phyloP scores from a whole-genome alignment of 345 rosid species.

The Citrus mangshanensis region DNA sequence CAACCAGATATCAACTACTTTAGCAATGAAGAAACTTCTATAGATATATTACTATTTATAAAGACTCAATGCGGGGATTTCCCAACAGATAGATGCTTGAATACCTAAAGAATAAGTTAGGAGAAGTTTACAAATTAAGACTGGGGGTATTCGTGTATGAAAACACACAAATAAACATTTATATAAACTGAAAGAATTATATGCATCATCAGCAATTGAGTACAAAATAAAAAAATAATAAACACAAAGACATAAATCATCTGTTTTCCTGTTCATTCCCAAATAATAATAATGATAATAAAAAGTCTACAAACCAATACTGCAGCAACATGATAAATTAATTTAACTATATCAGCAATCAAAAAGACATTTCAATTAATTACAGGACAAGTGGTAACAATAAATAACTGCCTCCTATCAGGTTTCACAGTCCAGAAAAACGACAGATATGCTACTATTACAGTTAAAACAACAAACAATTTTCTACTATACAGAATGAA shows the following conservation, averaged over 20 bases:
- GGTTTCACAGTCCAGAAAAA: not conserved
- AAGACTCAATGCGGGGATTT: not conserved
- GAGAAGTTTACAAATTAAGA: no score
- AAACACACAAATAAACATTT: not conserved
- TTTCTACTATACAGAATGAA: not conserved
- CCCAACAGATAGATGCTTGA: not conserved
- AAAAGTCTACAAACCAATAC: no score
- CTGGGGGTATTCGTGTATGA: no score
- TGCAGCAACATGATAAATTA: not conserved
- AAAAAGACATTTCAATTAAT: not conserved
- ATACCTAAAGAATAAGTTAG: not conserved
- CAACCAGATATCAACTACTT: not conserved
- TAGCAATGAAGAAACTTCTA: not conserved
- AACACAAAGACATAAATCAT: not conserved
- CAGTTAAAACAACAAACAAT: not conserved
- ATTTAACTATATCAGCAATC: not conserved
- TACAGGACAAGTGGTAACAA: not conserved
- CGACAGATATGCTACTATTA: not conserved
- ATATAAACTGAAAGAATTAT: not conserved
- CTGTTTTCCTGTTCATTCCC: not conserved
- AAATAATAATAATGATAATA: no score
- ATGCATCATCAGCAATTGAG: not conserved
- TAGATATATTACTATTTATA: not conserved
- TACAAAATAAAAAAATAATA: not conserved
- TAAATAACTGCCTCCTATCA: not conserved